Conservation (phyloP, 305 asterid genomes). For the Ajuga reptans region DNA sequence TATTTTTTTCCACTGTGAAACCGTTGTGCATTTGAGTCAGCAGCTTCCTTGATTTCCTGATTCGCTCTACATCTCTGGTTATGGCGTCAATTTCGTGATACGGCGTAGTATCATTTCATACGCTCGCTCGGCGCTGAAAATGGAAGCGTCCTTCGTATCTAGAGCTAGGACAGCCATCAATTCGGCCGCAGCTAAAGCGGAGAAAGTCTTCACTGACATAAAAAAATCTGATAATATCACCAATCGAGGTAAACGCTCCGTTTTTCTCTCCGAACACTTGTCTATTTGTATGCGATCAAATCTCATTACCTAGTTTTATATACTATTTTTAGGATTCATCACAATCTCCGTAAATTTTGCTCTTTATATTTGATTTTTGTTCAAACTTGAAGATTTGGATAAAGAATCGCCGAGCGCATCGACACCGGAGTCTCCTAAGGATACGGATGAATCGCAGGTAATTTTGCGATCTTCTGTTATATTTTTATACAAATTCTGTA, state of each 20-base stretch:
- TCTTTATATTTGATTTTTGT: conserved; percentile 18
- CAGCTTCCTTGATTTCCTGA: conserved; percentile 17
- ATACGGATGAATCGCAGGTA: conserved; percentile 51
- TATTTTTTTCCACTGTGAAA: not conserved
- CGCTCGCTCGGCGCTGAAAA: conserved; percentile 33
- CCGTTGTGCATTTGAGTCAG: conserved; percentile 15
- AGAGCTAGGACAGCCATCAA: conserved; percentile 91
- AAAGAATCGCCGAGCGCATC: conserved; percentile 44
- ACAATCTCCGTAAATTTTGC: conserved; percentile 11
- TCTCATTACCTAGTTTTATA: conserved; percentile 18
- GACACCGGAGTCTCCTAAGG: conserved; percentile 39
- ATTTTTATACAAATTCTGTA: conserved; percentile 14
- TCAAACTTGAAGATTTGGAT: conserved; percentile 43
- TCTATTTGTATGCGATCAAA: conserved; percentile 8
- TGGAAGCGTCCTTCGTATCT: conserved; percentile 87
- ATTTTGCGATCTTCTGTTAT: conserved; percentile 15
- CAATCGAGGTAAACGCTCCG: conserved; percentile 40
- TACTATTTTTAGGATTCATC: conserved; percentile 33
- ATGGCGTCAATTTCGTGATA: conserved; percentile 34
- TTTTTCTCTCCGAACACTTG: not conserved
- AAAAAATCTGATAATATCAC: conserved; percentile 64
- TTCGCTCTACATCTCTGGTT: conserved; percentile 18
- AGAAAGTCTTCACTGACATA: conserved; percentile 85
- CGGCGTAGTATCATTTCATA: conserved; percentile 19
- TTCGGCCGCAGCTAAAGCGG: conserved; percentile 99